Conservation (phyloP, 2,329 filamentous ascomycete species). For the Venturiaceae sp. region DNA sequence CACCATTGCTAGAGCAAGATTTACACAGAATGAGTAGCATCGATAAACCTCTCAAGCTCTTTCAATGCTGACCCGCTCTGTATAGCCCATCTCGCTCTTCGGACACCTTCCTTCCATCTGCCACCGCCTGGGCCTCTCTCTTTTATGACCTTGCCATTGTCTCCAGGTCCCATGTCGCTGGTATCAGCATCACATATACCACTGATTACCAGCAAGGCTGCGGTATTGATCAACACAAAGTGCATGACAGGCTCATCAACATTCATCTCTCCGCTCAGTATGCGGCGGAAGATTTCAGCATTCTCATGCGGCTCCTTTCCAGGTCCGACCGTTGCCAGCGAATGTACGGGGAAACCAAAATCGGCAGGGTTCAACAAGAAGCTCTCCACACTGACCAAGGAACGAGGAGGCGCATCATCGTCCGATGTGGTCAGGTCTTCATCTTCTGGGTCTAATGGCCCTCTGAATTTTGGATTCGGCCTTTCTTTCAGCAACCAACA, state of each 20-base stretch:
- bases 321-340: slow-evolving; percentile 67
- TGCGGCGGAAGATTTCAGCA: slow-evolving; percentile 68
- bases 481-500: slow-evolving; percentile 70
- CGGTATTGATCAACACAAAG: slow-evolving; percentile 91
- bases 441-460: slow-evolving; percentile 17
- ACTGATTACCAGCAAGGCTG: slow-evolving; percentile 74
- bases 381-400: slow-evolving; percentile 53
- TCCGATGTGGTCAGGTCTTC: slow-evolving; percentile 33
- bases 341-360: slow-evolving; percentile 71
- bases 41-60: slow-evolving; percentile 75
- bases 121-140: slow-evolving; percentile 79
- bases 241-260: slow-evolving; percentile 77
- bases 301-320: slow-evolving; percentile 84
- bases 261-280: slow-evolving; percentile 64
- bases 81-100: slow-evolving; percentile 79
- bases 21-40: slow-evolving; percentile 50
- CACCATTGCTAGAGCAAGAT: too few species aligned
- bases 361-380: slow-evolving; percentile 76
- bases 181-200: slow-evolving; percentile 78
- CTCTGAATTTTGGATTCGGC: slow-evolving; percentile 33
- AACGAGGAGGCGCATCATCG: slow-evolving; percentile 29
- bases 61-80: slow-evolving; percentile 77
- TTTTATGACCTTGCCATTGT: slow-evolving; percentile 69
- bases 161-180: slow-evolving; percentile 69
- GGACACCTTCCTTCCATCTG: slow-evolving; percentile 90